Evolutionary conservation across 108 stramenopile genomes (phyloP).

Genomic region (Skeletonema grethae): DNA sequence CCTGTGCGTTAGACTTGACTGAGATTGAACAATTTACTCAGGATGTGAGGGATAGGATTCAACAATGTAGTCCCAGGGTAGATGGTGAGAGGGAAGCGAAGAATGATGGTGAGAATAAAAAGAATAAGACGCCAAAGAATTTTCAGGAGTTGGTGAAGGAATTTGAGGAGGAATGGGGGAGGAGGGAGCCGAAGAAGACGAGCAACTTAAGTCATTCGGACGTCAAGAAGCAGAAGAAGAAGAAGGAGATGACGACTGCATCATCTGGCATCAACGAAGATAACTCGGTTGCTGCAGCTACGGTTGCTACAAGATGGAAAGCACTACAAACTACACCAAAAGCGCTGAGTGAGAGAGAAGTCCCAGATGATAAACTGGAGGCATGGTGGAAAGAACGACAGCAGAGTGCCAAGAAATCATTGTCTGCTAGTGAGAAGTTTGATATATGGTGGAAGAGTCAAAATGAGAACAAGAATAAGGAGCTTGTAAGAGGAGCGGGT

Average conservation of each 20-base stretch:
- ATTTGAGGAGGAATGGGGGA: not conserved
- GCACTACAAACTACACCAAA: not conserved
- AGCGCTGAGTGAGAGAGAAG: no score
- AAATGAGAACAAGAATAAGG: not conserved
- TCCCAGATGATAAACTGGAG: not conserved
- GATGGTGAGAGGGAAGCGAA: no score
- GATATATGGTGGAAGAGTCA: not conserved
- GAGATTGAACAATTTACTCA: constrained; percentile 3
- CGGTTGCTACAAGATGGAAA: not conserved
- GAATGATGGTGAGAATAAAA: not conserved
- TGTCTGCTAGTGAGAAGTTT: not conserved
- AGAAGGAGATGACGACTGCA: no score
- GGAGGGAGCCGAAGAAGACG: not conserved
- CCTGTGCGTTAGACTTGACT: not conserved
- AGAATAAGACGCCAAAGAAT: not conserved
- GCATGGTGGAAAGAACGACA: constrained; percentile 2
- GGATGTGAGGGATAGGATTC: not conserved
- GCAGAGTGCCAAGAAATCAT: not conserved
- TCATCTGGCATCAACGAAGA: no score
- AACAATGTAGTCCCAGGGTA: not conserved
- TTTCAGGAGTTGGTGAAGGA: not conserved
- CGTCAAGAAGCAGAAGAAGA: not conserved
- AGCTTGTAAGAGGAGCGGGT: not conserved
- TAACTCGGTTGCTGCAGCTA: no score
- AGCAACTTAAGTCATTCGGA: not conserved